A percentile compares a stretch with the other conserved stretches of the same genome.
Conservation (phyloP, 2,329 filamentous ascomycete genomes). For the Xylaria sp. region DNA sequence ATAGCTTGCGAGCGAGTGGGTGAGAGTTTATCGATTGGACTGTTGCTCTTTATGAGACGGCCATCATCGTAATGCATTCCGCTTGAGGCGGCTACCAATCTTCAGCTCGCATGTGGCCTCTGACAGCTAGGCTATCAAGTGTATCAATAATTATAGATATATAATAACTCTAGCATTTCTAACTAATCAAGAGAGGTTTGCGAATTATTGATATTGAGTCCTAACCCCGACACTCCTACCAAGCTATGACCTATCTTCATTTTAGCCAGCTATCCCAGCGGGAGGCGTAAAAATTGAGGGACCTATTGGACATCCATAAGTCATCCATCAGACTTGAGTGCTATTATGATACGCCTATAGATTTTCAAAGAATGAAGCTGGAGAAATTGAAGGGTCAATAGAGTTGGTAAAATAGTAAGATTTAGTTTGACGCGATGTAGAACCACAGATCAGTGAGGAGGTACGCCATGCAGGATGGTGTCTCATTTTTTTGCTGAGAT, state of each 20-base stretch:
- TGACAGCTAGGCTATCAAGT: background rate
- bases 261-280: background rate
- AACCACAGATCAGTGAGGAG: background rate
- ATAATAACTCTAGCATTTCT: background rate
- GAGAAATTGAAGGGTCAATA: background rate
- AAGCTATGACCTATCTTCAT: background rate
- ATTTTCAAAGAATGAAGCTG: background rate
- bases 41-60: background rate
- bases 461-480: background rate
- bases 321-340: background rate
- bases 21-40: background rate
- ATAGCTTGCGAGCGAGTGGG: background rate
- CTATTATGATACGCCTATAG: background rate
- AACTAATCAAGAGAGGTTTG: background rate
- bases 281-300: background rate
- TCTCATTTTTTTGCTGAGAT: background rate
- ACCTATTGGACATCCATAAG: background rate
- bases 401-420: slow-evolving; percentile 13
- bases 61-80: no score
- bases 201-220: background rate
- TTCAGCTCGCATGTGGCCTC: no score
- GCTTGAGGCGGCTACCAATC: background rate
- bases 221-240: background rate
- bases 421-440: slow-evolving; percentile 14
- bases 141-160: background rate